Evolutionary conservation across 1,139 yeast genomes (phyloP), one percentile per base, ranked within the genome.

Genomic region (Williopsis jadinii): DNA sequence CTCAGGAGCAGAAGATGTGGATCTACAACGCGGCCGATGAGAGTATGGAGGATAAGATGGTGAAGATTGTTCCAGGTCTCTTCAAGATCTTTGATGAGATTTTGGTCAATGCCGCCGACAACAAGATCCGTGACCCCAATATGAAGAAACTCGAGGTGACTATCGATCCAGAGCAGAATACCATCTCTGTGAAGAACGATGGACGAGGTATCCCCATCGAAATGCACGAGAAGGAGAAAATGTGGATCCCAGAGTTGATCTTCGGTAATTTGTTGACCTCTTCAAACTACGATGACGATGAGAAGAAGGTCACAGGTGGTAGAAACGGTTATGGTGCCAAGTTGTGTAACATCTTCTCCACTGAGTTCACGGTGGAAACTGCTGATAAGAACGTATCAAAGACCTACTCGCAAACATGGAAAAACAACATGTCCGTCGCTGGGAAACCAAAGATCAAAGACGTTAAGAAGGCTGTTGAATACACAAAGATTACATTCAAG

Each of bases 251-350:
- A 1, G 96, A 94, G 62, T 74, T 94, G 65, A 94, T 94, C 55
- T 94, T 94, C 63, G 99, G 99, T 45, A 88, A 92, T 58, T 74
- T 94, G 49, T 74, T 94, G 54, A 94, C 98, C 0, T 90, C 97
- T 3, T 86, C 96, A 30, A 94, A 94, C 63, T 94, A 94, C 62
- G 96, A 94, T 60, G 98, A 94, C 60, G 79, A 92, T 50, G 84
- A 92, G 58, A 86, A 85, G 66, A 94, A 94, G 62, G 97, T 94
- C 27, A 87, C 96, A 2, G 99, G 98, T 68, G 99, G 99, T 63
- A 79, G 99, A 70, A 94, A 94, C 60, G 98, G 98, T 51, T 94
- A 79, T 60, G 99, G 99, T 64, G 98, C 99, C 38, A 94, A 94
- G 61, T 69, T 94, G 62, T 86, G 95, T 73, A 84, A 94, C 65